A percentile compares a stretch with the other conserved stretches of the same genome.
phyloP scores from a whole-genome alignment of 768 basidiomycete genomes.

The Lactarius deliciosus region DNA sequence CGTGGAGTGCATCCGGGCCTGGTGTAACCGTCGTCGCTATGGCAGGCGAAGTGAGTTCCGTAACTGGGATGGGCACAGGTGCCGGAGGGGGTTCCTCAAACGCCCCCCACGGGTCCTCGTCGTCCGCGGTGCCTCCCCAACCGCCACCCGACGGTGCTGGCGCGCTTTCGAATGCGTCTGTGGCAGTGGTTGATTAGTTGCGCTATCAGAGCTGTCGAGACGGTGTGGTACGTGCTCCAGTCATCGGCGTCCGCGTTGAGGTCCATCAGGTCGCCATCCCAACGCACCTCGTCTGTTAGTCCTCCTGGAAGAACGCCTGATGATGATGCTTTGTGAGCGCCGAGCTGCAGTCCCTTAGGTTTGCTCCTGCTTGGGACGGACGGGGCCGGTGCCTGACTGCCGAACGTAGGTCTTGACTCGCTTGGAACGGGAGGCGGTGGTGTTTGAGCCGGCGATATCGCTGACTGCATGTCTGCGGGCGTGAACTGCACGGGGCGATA shows the following conservation, averaged over 20 bases:
- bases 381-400: slow-evolving; percentile 7
- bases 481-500: slow-evolving; percentile 14
- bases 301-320: slow-evolving; percentile 49
- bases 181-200: not conserved
- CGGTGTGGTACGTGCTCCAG: slow-evolving; percentile 69
- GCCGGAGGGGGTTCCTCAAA: slow-evolving; percentile 24
- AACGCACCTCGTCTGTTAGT: slow-evolving; percentile 56
- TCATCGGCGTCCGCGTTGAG: slow-evolving; percentile 91
- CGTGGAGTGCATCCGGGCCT: not conserved
- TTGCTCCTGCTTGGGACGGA: slow-evolving; percentile 37
- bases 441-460: slow-evolving; percentile 7
- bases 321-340: slow-evolving; percentile 48
- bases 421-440: slow-evolving; percentile 25
- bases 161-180: slow-evolving; percentile 39
- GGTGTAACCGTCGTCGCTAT: not conserved
- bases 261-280: slow-evolving; percentile 80
- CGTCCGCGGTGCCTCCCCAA: slow-evolving; percentile 26
- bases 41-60: slow-evolving; percentile 18
- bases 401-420: slow-evolving; percentile 14
- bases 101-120: slow-evolving; percentile 31
- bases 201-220: slow-evolving; percentile 6
- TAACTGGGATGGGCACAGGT: slow-evolving; percentile 22
- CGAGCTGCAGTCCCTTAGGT: slow-evolving; percentile 68
- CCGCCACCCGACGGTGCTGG: slow-evolving; percentile 34
- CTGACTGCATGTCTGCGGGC: slow-evolving; percentile 8